These are phyloP conservation scores for Epichloe sylvatica DNA, from an alignment of 2,329 filamentous ascomycete species.

Conservation along the genomic window DNA sequence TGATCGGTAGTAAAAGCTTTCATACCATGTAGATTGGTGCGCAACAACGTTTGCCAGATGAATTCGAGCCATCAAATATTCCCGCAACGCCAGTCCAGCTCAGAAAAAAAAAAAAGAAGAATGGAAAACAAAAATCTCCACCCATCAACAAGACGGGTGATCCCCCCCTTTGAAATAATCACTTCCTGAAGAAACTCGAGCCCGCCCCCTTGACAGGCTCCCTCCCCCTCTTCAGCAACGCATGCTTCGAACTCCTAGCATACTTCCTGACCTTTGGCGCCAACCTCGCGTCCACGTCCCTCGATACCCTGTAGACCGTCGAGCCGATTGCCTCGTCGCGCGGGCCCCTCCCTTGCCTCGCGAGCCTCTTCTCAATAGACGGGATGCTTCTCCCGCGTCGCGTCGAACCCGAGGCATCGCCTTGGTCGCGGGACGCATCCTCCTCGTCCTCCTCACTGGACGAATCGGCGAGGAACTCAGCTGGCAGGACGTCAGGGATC, in stretches of 20 bases:
- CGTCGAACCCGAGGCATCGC: constrained; percentile 15
- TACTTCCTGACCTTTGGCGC: constrained; percentile 34
- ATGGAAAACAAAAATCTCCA: not conserved
- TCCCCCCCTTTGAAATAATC: not conserved
- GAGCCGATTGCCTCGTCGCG: constrained; percentile 36
- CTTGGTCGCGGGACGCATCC: constrained; percentile 34
- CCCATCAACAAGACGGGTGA: not conserved
- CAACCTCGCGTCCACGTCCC: constrained; percentile 30
- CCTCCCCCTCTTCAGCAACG: constrained; percentile 32
- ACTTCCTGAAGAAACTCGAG: constrained; percentile 28
- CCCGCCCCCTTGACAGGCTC: constrained; percentile 19
- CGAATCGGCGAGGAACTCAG: constrained; percentile 39
- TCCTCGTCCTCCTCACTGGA: constrained; percentile 23
- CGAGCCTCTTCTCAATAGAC: constrained; percentile 23
- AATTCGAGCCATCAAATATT: too few relatives aligned
- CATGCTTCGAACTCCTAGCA: constrained; percentile 27
- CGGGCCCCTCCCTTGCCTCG: constrained; percentile 24
- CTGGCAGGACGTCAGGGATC: constrained; percentile 35
- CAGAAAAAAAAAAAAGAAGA: too few relatives aligned
- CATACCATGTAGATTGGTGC: too few relatives aligned
- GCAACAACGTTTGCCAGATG: too few relatives aligned
- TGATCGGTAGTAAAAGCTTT: too few relatives aligned
- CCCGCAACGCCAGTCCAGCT: too few relatives aligned
- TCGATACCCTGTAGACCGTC: constrained; percentile 38
- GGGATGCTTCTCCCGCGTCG: constrained; percentile 32